Conservation (phyloP, 306 rosid species). For the Quercus alba region DNA sequence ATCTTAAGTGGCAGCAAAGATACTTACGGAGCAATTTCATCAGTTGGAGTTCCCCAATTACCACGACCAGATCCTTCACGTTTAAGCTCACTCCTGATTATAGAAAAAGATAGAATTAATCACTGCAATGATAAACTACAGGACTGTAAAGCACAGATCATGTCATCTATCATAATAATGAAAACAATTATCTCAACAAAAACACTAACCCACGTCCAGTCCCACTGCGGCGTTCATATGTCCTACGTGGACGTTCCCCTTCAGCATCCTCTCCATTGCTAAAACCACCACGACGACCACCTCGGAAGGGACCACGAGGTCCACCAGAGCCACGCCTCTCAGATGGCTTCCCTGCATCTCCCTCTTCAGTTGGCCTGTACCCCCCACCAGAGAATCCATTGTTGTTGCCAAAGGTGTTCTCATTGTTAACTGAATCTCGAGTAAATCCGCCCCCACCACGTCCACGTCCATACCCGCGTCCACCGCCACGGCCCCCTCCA, state of each 20-base stretch:
- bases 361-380: slow-evolving; percentile 36
- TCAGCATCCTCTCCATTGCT: slow-evolving; percentile 49
- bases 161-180: not conserved
- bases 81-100: slow-evolving; percentile 44
- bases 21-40: slow-evolving; percentile 54
- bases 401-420: slow-evolving; percentile 20
- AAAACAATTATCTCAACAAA: not conserved
- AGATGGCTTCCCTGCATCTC: slow-evolving; percentile 39
- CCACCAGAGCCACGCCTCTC: slow-evolving; percentile 56
- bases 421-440: slow-evolving; percentile 39
- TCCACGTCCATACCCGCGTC: slow-evolving; percentile 46
- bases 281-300: slow-evolving; percentile 51
- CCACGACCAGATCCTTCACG: slow-evolving; percentile 67
- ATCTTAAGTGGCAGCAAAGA: not conserved
- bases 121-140: not conserved
- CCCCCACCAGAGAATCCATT: slow-evolving; percentile 50
- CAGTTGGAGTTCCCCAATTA: slow-evolving; percentile 57
- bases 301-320: slow-evolving; percentile 52
- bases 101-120: not conserved
- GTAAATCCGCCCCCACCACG: slow-evolving; percentile 44
- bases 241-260: slow-evolving; percentile 54
- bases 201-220: slow-evolving; percentile 65
- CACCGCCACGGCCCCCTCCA: slow-evolving; percentile 51
- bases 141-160: too few relatives aligned
- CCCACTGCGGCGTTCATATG: slow-evolving; percentile 57